phyloP scores from a whole-genome alignment of 371 early-diverging fungal genomes.

The Zychaea mexicana region DNA sequence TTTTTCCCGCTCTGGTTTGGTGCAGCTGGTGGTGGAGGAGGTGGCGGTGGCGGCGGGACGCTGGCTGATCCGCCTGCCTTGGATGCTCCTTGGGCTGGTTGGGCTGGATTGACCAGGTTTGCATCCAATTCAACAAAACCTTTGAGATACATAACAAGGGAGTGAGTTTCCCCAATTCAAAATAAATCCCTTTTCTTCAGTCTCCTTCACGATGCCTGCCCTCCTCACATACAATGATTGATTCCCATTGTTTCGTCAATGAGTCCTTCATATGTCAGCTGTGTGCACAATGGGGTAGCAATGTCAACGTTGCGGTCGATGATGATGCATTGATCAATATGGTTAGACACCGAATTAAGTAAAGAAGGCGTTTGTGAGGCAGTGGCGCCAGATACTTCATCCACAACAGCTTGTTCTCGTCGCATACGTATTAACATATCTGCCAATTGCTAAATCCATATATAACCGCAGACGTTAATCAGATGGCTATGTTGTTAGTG shows the following conservation, averaged over 20 bases:
- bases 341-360: conserved; percentile 59
- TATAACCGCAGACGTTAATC: no score
- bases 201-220: no score
- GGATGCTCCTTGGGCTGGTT: conserved; percentile 20
- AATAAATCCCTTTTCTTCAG: no score
- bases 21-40: conserved; percentile 14
- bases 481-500: no score
- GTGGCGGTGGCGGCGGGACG: neutral
- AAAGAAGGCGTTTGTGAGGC: conserved; percentile 41
- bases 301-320: conserved; percentile 91
- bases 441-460: conserved; percentile 57
- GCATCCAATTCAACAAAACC: conserved; percentile 69
- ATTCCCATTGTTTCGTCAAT: conserved; percentile 84
- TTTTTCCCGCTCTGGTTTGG: conserved; percentile 52
- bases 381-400: conserved; percentile 46
- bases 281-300: conserved; percentile 89
- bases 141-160: conserved; percentile 12
- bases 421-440: conserved; percentile 86
- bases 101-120: conserved; percentile 39
- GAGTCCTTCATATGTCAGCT: conserved; percentile 93
- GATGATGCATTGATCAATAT: conserved; percentile 87
- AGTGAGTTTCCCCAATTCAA: no score
- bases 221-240: conserved; percentile 49
- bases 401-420: conserved; percentile 69
- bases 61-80: conserved; percentile 16